phyloP scores from a whole-genome alignment of 495 filamentous ascomycete genomes.

The Aspergillus egyptiacus region DNA sequence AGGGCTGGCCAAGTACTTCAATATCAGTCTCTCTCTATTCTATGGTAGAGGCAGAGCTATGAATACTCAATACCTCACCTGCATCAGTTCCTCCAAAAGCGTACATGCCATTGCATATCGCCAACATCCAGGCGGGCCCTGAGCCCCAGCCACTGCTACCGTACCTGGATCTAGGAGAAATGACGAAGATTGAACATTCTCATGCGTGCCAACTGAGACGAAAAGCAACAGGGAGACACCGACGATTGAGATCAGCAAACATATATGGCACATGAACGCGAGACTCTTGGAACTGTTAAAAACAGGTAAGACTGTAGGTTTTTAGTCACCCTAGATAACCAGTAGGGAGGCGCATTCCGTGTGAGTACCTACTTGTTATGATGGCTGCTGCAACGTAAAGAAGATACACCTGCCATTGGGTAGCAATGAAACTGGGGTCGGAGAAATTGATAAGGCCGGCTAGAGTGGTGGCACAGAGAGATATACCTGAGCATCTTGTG shows the following conservation, averaged over 20 bases:
- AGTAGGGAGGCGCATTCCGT: too few species aligned
- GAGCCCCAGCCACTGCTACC: constrained; percentile 28
- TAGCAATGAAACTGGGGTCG: constrained; percentile 13
- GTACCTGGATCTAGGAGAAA: constrained; percentile 16
- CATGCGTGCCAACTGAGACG: constrained; percentile 19
- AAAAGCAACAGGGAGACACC: constrained; percentile 22
- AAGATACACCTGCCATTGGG: constrained; percentile 27
- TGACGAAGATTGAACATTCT: constrained; percentile 12
- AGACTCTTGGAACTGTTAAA: constrained; percentile 18
- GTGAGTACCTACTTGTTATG: constrained; percentile 4
- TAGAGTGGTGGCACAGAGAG: constrained; percentile 12
- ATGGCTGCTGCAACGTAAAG: constrained; percentile 19
- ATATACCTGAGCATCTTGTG: constrained; percentile 21
- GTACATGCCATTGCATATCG: constrained; percentile 32
- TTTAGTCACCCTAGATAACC: background rate
- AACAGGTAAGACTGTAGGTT: constrained; percentile 18
- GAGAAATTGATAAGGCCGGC: constrained; percentile 25
- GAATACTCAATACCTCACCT: constrained; percentile 15
- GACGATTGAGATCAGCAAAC: constrained; percentile 18
- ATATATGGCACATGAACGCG: constrained; percentile 14
- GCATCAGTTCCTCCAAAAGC: constrained; percentile 25
- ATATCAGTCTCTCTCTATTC: background rate
- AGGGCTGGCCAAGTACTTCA: background rate
- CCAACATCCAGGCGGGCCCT: constrained; percentile 34
- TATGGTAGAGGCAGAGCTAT: too few species aligned